Evolutionary conservation across 768 basidiomycete species (phyloP), one percentile per base, ranked within the genome.

Genomic region (Hypholoma sublateritium): DNA sequence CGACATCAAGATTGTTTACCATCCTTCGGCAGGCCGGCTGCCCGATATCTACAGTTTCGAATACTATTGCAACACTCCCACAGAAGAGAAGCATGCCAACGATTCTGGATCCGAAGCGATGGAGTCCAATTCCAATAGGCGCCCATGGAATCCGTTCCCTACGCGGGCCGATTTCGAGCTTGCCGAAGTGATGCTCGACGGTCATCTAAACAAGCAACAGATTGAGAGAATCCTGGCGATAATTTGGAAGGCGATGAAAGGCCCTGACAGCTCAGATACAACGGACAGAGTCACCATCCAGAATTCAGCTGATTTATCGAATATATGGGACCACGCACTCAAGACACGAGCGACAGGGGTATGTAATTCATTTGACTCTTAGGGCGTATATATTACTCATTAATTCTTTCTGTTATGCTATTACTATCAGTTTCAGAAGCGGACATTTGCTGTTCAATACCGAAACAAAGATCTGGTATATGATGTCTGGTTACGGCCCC

Each of bases 251-350:
- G 35, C 22, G 17, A 45, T 19, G 11, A 14, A 12, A 45, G 12
- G 60, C 9, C 36, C 41, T 7, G 24, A 46, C 3, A 1, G 32
- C 3, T 50, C 56, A 1, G 37, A 57, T 13, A 22, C 36, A 2
- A 62, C 25, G 25, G 25, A 7, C 25, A 3, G 25, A 28, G 7
- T 69, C 35, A 60, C 60, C 2, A 34, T 70, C 6, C 32, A 51
- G 17, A 62, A 58, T 37, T 28, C 44, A 7, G 34, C 53, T n/a
- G 64, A 68, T 36, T 48, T 69, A 5, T 35, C 50, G 11, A 37
- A 53, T 4, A 56, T 63, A 13, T 70, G 69, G 68, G 58, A 61
- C 16, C 9, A 22, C 12, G 63, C 65, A 2, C 45, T 56, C 19
- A 17, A 56, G 8, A 47, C 46, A 22, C 41, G 51, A 16, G 50